phyloP scores from a whole-genome alignment of 352 stramenopile genomes.

The Hyphochytrium catenoides region DNA sequence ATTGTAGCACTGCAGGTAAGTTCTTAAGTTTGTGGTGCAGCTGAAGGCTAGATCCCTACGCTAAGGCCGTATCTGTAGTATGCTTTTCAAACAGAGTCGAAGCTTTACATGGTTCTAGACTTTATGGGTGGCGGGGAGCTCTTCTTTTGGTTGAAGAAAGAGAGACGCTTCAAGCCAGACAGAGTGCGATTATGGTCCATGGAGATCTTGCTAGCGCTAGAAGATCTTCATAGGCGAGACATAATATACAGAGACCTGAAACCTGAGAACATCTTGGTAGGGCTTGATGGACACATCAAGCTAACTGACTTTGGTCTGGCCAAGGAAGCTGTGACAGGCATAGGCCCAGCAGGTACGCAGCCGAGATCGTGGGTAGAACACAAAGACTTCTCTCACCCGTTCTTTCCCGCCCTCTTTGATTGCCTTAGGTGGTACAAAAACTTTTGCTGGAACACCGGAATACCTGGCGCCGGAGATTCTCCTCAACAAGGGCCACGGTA shows the following conservation, averaged over 20 bases:
- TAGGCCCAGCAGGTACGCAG: too few species aligned
- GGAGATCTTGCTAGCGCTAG: constrained; percentile 36
- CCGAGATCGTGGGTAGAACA: too few species aligned
- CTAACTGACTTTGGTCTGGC: constrained; percentile 54
- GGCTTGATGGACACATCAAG: constrained; percentile 31
- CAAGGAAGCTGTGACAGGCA: too few species aligned
- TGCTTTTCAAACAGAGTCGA: constrained; percentile 34
- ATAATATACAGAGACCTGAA: constrained; percentile 60
- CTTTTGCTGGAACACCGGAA: constrained; percentile 59
- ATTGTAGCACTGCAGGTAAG: constrained; percentile 12
- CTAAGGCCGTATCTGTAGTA: constrained; percentile 45
- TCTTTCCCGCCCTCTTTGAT: too few species aligned
- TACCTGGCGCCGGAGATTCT: constrained; percentile 52
- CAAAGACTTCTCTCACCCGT: too few species aligned
- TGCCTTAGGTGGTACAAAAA: constrained; percentile 44
- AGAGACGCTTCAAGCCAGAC: constrained; percentile 20
- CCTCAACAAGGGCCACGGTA: constrained; percentile 29
- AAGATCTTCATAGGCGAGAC: constrained; percentile 51
- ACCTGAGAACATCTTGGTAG: constrained; percentile 40
- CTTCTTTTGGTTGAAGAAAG: constrained; percentile 21
- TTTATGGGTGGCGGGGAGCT: constrained; percentile 46
- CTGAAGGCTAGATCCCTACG: too few species aligned
- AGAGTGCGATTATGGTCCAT: constrained; percentile 36
- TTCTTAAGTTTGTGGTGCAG: too few species aligned
- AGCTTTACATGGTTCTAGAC: constrained; percentile 48